Evolutionary conservation across 2,329 filamentous ascomycete species (phyloP), one percentile per base, ranked within the genome.

Genomic region (Ophiostoma himal-ulmi): DNA sequence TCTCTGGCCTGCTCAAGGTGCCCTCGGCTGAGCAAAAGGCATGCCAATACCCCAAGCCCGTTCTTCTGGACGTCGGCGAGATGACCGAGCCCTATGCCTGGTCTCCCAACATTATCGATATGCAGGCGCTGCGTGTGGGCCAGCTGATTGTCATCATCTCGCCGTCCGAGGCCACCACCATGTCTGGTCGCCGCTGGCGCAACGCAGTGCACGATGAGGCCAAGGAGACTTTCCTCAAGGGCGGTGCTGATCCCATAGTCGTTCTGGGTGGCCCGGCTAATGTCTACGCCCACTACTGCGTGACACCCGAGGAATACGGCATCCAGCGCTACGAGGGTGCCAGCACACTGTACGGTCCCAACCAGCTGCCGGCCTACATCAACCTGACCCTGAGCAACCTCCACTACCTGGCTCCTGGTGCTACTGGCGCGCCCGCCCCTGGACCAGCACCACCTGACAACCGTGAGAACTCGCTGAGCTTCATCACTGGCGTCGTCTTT

Each of bases 231-330:
- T 80, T 85, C 11, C 75, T 81, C 4, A 76, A 75, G n/a, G 76
- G 76, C 14, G 75, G 74, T 6, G 75, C 76, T 8, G 83, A 88
- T 1, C 90, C 91, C 0, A 77, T 92, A n/a, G 92, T 96, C 3
- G 91, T 97, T 1, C 83, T 97, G 0, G 93, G 94, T 36, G 93
- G 92, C 0, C 94, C 94, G 0, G 93, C 93, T 68, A 98, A 98
- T 78, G 93, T 88, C 71, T 98, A 98, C 78, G 89, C 92, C 3
- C 91, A 93, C 79, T 94, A 94, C 79, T 91, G 93, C 75, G 80
- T 90, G 17, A 94, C 92, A 0, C 85, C 89, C 74, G 91, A 95
- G 77, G 92, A 96, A 78, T 96, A 94, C 78, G 78, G 80, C 14
- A 83, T 95, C 65, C 94, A 97, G 80, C 71, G 71, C 62, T 72